Conservation (phyloP, 164 flowering plant genomes). For the Kalanchoe fedtschenkoi region DNA sequence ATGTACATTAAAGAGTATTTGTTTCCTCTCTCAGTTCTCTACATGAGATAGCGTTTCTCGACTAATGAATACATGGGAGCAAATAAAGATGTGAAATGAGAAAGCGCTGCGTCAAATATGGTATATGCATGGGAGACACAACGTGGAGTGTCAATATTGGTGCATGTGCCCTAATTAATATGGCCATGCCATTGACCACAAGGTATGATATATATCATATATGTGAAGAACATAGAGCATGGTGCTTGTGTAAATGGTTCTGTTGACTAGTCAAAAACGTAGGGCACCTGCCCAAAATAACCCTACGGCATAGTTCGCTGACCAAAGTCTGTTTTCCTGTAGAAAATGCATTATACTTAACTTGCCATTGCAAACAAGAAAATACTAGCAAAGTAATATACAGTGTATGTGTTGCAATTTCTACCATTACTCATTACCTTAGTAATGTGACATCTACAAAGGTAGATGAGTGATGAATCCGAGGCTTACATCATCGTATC, state of each 20-base stretch:
- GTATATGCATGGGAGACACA: constrained; percentile 3
- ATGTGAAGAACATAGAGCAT: neutral
- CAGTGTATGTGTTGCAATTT: no score
- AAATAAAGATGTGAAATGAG: neutral
- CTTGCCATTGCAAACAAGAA: neutral
- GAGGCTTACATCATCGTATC: neutral
- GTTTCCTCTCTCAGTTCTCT: neutral
- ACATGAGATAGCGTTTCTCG: no score
- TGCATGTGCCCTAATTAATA: constrained; percentile 4
- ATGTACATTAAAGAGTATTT: neutral
- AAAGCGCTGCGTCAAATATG: neutral
- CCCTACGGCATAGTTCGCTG: neutral
- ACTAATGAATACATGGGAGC: no score
- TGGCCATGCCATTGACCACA: neutral
- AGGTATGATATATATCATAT: neutral
- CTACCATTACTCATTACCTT: no score
- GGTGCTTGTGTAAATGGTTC: neutral
- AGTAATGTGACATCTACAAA: neutral
- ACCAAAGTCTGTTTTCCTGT: neutral
- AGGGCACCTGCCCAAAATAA: neutral
- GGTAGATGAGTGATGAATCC: constrained; percentile 1
- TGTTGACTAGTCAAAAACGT: neutral
- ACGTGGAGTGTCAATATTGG: neutral
- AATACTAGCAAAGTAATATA: neutral
- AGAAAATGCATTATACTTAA: neutral